A percentile compares a stretch with the other conserved stretches of the same genome.
These are phyloP conservation scores for Hortaea sp. DNA, from an alignment of 2,329 filamentous ascomycete species.

Conservation along the genomic window DNA sequence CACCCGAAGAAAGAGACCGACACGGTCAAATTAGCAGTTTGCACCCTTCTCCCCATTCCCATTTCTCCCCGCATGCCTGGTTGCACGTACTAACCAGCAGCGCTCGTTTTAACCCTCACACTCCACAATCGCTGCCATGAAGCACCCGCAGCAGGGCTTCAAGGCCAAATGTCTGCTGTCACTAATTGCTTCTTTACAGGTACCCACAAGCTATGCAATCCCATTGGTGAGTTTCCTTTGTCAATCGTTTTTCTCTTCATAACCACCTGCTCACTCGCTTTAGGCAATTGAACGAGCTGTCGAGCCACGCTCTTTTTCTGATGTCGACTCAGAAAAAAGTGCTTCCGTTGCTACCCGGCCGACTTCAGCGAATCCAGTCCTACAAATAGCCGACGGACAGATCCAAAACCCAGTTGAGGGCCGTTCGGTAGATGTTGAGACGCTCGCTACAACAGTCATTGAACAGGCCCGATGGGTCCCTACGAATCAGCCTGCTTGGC, in stretches of 20 bases:
- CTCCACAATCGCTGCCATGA: conserved; percentile 7
- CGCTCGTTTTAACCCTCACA: conserved; percentile 5
- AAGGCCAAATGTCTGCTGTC: conserved; percentile 13
- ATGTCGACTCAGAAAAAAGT: not conserved
- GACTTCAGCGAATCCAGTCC: not conserved
- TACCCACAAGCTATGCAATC: conserved; percentile 13
- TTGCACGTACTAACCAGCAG: conserved; percentile 14
- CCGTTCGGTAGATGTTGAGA: too few relatives aligned
- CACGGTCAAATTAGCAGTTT: conserved; percentile 17
- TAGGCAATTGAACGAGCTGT: too few relatives aligned
- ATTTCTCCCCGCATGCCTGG: conserved; percentile 3
- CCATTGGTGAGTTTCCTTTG: conserved; percentile 7
- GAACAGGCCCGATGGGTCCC: too few relatives aligned
- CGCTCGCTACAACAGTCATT: too few relatives aligned
- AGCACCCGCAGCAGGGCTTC: conserved; percentile 5
- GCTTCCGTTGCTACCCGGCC: not conserved
- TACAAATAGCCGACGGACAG: conserved; percentile 13
- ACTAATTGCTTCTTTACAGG: conserved; percentile 19
- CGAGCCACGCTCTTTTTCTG: too few relatives aligned
- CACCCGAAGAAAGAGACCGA: conserved; percentile 6
- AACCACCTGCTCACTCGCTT: too few relatives aligned
- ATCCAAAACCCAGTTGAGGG: not conserved
- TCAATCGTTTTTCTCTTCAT: too few relatives aligned
- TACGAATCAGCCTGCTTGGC: too few relatives aligned
- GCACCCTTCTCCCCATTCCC: conserved; percentile 9